Base-by-base conservation (phyloP, 257 asterid genomes). In the Przewalskia tangutica region DNA sequence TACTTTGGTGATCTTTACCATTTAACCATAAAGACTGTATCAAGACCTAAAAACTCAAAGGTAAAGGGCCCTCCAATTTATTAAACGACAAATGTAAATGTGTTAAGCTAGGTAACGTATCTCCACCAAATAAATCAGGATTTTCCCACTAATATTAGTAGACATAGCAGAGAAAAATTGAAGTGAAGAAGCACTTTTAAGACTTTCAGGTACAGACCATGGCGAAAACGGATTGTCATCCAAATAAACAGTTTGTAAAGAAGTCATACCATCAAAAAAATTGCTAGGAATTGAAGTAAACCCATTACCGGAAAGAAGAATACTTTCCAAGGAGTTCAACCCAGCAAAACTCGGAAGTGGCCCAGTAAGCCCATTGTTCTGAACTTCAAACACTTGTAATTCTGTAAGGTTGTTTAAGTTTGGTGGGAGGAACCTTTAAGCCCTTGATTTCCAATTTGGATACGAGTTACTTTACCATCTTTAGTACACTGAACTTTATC, bases 211-310 rank as follows among this genome's bases (percentile, higher is more conserved):
- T 20, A 95, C 79, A 23, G 16, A 59, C 98, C 97, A 95, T 1
- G 94, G 40, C 0, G 82, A 44, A 64, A 95, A 89, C 5, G 85
- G 89, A 13, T 95, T 95, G 48, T 83, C 32, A 86, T 95, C 99
- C 85, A 95, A 66, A 54, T 16, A 65, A 73, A 92, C 95, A 40
- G 8, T 55, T 18, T 80, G 84, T 81, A 95, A 83, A 3, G 96
- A 85, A 63, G 77, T 86, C 97, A 92, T 83, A 75, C 98, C 98
- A 42, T 89, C 40, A 87, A 95, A 95, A 88, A 95, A 94, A 85
- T 92, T 97, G 48, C 88, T 55, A 0, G 99, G 95, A 38, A 94
- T 89, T 4, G 81, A 89, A 32, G 92, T 77, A 84, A 95, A 95
- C 38, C 80, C 86, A 89, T 94, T 95, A 85, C 84, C 59, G 82